phyloP scores from a whole-genome alignment of 345 rosid species.

The Camelina laxa region DNA sequence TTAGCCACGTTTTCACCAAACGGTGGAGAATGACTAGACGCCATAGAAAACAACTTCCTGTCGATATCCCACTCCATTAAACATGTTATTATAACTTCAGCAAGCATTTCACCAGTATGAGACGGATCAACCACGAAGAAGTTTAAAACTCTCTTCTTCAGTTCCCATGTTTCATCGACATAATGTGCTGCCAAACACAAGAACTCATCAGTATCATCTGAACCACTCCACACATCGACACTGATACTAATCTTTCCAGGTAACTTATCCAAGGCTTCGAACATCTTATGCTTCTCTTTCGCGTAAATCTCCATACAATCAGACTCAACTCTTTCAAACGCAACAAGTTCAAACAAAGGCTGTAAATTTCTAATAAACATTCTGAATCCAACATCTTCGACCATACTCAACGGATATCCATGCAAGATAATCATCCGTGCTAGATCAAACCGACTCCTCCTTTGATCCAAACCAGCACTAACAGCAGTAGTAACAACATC shows the following conservation, averaged over 20 bases:
- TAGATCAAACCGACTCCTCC: slow-evolving; percentile 73
- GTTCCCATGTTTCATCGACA: slow-evolving; percentile 70
- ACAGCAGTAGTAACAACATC: slow-evolving; percentile 15
- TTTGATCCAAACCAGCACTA: slow-evolving; percentile 57
- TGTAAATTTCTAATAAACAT: slow-evolving; percentile 71
- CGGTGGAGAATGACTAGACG: slow-evolving; percentile 55
- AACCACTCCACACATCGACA: slow-evolving; percentile 61
- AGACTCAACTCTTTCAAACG: slow-evolving; percentile 60
- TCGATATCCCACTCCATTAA: slow-evolving; percentile 93
- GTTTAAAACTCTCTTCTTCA: slow-evolving; percentile 62
- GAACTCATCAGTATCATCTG: slow-evolving; percentile 53
- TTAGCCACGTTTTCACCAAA: slow-evolving; percentile 51
- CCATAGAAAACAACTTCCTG: slow-evolving; percentile 69
- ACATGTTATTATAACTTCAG: slow-evolving; percentile 65
- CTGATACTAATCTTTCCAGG: slow-evolving; percentile 75
- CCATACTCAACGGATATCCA: slow-evolving; percentile 74
- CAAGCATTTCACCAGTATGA: slow-evolving; percentile 61
- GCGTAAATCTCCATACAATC: slow-evolving; percentile 78
- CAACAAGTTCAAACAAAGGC: slow-evolving; percentile 69
- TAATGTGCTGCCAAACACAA: slow-evolving; percentile 67
- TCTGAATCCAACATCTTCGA: slow-evolving; percentile 79
- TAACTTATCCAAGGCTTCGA: slow-evolving; percentile 67
- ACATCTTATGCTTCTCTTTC: slow-evolving; percentile 70
- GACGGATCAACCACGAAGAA: slow-evolving; percentile 60
- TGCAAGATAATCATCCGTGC: slow-evolving; percentile 82